Conservation (phyloP, 768 basidiomycete genomes). For the Asterophora parasitica region DNA sequence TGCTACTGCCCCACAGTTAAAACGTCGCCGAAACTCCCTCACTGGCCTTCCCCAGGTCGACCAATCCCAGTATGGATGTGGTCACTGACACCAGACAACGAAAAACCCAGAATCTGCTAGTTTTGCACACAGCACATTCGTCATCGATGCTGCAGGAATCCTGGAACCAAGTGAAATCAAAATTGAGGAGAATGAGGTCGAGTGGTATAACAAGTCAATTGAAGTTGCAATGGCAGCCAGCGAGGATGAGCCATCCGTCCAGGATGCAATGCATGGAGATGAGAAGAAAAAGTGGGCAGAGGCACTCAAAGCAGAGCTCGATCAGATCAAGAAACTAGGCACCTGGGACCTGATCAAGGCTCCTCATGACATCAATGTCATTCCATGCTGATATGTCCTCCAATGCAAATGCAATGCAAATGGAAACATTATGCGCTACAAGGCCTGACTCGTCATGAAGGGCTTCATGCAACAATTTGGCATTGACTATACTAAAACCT, state of each 20-base stretch:
- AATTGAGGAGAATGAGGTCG: neutral
- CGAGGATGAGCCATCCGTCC: neutral
- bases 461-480: too few species aligned
- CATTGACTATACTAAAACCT: neutral
- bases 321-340: too few species aligned
- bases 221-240: neutral
- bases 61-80: constrained; percentile 1
- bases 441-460: too few species aligned
- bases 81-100: neutral
- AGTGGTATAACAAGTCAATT: too few species aligned
- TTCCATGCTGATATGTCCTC: too few species aligned
- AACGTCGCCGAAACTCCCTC: constrained; percentile 2
- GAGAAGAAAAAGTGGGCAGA: constrained; percentile 1
- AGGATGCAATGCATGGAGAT: neutral
- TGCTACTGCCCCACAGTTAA: neutral
- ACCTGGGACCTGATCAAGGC: too few species aligned
- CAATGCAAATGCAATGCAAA: too few species aligned
- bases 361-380: too few species aligned
- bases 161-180: neutral
- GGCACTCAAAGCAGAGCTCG: too few species aligned
- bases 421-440: too few species aligned
- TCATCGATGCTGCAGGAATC: neutral
- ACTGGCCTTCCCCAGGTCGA: constrained; percentile 3
- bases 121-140: neutral
- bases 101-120: neutral